Evolutionary conservation across 768 basidiomycete species (phyloP), one percentile per base, ranked within the genome.

Genomic region (Pleurotus platypus): DNA sequence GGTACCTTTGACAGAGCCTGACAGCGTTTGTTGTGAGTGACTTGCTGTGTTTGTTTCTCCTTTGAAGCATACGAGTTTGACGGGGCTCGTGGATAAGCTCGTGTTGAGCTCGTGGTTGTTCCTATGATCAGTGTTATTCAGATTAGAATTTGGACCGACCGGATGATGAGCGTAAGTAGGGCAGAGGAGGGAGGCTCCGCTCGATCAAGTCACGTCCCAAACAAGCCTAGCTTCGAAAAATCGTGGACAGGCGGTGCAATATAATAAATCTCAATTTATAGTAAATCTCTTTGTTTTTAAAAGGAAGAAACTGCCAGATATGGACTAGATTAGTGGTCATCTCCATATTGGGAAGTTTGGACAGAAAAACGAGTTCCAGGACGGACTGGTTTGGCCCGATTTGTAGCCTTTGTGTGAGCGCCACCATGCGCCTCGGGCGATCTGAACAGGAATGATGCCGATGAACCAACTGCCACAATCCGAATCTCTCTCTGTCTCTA

Each of bases 301-400:
- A 35, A 35, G 30, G 30, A 35, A 35, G 30, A 35, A 35, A 35
- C 7, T 35, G 30, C 30, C 8, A 8, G 30, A 35, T 35, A 3
- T 0, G 30, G 30, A 9, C 30, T 35, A 35, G 30, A 35, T 35
- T 35, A 2, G 30, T 35, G 11, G 30, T 0, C 9, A 9, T 35
- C 30, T 35, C 30, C 30, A 11, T 35, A 35, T 35, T 8, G 30
- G 30, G 30, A 35, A 35, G 8, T 35, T 35, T 35, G 8, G 8
- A 3, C 3, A 8, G 3, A 35, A 35, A 35, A 11, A 8, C 30
- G 30, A 35, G 11, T 35, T 35, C 30, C 8, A 35, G 30, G 30
- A 11, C 30, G 30, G 30, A 35, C 30, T 71, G 69, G 68, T 64
- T 69, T 55, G 63, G 64, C 66, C 70, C 70, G 71, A 70, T n/a